phyloP scores from a whole-genome alignment of 2,329 filamentous ascomycete species.

The Alternaria tenuissima region DNA sequence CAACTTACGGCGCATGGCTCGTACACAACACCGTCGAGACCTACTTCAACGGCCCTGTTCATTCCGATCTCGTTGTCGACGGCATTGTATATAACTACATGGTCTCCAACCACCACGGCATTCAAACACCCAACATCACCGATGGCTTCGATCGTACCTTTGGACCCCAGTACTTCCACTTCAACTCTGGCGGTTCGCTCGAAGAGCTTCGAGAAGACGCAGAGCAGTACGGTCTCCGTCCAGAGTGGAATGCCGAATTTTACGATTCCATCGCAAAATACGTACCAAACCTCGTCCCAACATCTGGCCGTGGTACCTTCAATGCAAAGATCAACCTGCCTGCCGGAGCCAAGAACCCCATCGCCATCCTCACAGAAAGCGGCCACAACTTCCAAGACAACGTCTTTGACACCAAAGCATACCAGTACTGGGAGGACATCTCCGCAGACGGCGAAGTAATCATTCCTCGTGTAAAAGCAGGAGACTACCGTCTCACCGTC shows the following conservation, averaged over 20 bases:
- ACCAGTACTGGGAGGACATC: constrained; percentile 67
- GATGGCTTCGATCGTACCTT: constrained; percentile 71
- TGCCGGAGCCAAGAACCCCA: constrained; percentile 57
- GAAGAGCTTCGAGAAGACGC: constrained; percentile 64
- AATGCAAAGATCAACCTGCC: constrained; percentile 63
- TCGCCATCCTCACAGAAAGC: constrained; percentile 64
- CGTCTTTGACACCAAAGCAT: constrained; percentile 61
- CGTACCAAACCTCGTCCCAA: constrained; percentile 67
- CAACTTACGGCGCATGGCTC: constrained; percentile 68
- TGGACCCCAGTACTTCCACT: constrained; percentile 70
- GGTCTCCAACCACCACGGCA: constrained; percentile 66
- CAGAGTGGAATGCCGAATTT: constrained; percentile 65
- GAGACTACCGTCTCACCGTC: constrained; percentile 68
- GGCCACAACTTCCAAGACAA: constrained; percentile 68
- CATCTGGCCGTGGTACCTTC: constrained; percentile 60
- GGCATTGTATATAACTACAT: constrained; percentile 71
- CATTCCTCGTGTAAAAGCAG: constrained; percentile 65
- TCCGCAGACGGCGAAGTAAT: constrained; percentile 59
- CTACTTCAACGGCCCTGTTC: constrained; percentile 68
- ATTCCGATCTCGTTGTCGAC: constrained; percentile 70
- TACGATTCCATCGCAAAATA: constrained; percentile 69
- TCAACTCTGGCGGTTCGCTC: constrained; percentile 62
- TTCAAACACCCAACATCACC: constrained; percentile 70
- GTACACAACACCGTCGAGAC: constrained; percentile 71
- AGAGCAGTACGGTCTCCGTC: constrained; percentile 54